Evolutionary conservation across 2,329 filamentous ascomycete species (phyloP).

Genomic region (Microsporum audouinii): DNA sequence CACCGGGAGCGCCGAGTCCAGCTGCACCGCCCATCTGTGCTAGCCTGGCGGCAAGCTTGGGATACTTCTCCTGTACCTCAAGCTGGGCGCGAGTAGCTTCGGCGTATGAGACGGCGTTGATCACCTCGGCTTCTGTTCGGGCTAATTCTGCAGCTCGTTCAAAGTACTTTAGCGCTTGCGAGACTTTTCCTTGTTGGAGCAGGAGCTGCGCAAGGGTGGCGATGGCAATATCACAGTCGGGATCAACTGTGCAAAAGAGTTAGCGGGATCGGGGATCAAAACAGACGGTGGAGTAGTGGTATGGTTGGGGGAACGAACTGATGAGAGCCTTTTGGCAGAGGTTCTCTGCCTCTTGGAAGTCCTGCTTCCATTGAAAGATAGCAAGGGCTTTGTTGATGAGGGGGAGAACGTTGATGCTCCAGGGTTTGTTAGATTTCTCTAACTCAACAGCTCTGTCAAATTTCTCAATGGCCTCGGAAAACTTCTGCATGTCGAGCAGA

Average conservation of each 20-base stretch:
- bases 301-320: conserved; percentile 50
- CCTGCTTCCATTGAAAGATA: conserved; percentile 96
- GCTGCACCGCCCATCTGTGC: conserved; percentile 45
- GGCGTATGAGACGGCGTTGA: conserved; percentile 92
- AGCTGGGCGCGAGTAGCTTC: conserved; percentile 94
- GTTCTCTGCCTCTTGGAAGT: conserved; percentile 88
- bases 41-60: conserved; percentile 62
- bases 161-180: conserved; percentile 90
- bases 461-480: conserved; percentile 87
- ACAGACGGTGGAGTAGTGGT: background rate
- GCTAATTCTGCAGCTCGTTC: conserved; percentile 91
- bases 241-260: conserved; percentile 57
- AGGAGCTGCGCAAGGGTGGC: conserved; percentile 97
- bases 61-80: conserved; percentile 79
- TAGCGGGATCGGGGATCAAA: conserved; percentile 7
- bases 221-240: conserved; percentile 96
- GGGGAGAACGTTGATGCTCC: conserved; percentile 93
- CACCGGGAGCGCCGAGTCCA: conserved; percentile 19
- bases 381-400: conserved; percentile 97
- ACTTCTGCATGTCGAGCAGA: conserved; percentile 92
- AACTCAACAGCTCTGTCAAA: conserved; percentile 98
- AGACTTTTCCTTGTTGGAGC: conserved; percentile 94
- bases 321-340: conserved; percentile 95
- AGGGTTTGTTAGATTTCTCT: conserved; percentile 87
- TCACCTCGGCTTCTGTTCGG: conserved; percentile 85